These are phyloP conservation scores for Xylariaceae sp. DNA, from an alignment of 2,329 filamentous ascomycete genomes.

Conservation along the genomic window DNA sequence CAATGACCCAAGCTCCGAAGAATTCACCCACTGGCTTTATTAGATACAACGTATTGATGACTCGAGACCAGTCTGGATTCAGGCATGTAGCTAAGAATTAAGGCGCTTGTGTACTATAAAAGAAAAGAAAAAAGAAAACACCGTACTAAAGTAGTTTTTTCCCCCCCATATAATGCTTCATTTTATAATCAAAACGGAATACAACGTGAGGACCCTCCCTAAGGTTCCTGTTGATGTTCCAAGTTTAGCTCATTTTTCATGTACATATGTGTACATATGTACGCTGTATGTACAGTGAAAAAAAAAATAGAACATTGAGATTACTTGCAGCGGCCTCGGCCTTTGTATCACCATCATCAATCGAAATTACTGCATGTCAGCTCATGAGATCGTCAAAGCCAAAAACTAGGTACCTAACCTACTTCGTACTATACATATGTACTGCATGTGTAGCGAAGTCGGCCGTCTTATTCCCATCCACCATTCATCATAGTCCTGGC, in stretches of 20 bases:
- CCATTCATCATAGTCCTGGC: background rate
- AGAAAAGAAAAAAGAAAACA: too few relatives aligned
- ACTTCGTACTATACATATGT: too few relatives aligned
- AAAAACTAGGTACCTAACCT: too few relatives aligned
- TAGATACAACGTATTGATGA: background rate
- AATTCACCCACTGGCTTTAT: background rate
- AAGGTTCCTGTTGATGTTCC: conserved; percentile 19
- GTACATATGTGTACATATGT: background rate
- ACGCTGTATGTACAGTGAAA: conserved; percentile 1
- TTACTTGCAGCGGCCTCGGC: conserved; percentile 29
- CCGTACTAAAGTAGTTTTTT: background rate
- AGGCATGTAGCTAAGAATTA: too few relatives aligned
- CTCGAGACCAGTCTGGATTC: background rate
- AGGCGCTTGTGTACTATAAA: background rate
- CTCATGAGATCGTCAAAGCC: too few relatives aligned
- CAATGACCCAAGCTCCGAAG: too few relatives aligned
- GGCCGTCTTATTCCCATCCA: background rate
- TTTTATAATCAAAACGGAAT: background rate
- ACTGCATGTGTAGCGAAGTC: background rate
- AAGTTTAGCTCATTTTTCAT: conserved; percentile 25
- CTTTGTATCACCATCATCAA: conserved; percentile 7
- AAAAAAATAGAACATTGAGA: conserved; percentile 23
- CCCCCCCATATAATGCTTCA: background rate
- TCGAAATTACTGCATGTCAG: background rate
- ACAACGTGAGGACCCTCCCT: conserved; percentile 21